Percentiles rank a stretch among this genome's conserved stretches.
phyloP scores from a whole-genome alignment of 257 asterid genomes.

The Forsythia viridissima region DNA sequence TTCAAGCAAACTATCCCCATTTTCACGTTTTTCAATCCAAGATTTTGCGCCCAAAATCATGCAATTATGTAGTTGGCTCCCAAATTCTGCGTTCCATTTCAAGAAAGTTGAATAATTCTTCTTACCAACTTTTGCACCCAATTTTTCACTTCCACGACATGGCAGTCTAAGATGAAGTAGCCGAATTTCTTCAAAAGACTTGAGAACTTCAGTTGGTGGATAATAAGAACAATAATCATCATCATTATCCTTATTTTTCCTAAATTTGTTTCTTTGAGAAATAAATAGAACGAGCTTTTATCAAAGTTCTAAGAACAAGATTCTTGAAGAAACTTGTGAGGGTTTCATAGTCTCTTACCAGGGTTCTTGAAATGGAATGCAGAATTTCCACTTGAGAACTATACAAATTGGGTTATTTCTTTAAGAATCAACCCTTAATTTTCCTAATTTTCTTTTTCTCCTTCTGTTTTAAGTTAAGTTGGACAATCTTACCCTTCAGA shows the following conservation, averaged over 20 bases:
- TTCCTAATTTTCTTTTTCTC: too few species aligned
- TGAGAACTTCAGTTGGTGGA: constrained; percentile 38
- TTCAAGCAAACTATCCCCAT: background rate
- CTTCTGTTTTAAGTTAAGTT: too few species aligned
- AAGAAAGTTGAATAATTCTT: constrained; percentile 32
- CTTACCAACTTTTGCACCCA: constrained; percentile 3
- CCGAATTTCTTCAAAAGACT: constrained; percentile 46
- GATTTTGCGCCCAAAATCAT: constrained; percentile 63
- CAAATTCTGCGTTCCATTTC: constrained; percentile 77
- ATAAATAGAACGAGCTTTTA: constrained; percentile 44
- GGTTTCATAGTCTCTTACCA: constrained; percentile 6
- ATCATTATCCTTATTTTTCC: constrained; percentile 30
- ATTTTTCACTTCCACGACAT: constrained; percentile 24
- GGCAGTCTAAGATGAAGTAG: constrained; percentile 48
- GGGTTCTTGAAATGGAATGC: too few species aligned
- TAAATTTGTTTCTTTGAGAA: constrained; percentile 34
- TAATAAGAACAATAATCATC: constrained; percentile 31
- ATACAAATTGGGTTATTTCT: too few species aligned
- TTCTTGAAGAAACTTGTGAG: constrained; percentile 24
- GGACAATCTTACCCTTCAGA: too few species aligned
- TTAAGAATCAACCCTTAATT: too few species aligned
- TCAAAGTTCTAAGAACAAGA: constrained; percentile 25
- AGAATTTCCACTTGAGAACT: too few species aligned
- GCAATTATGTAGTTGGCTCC: constrained; percentile 60
- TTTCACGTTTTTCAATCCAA: constrained; percentile 17